Base-by-base conservation (phyloP, 2,329 filamentous ascomycete genomes). In the Beauveria bassiana region DNA sequence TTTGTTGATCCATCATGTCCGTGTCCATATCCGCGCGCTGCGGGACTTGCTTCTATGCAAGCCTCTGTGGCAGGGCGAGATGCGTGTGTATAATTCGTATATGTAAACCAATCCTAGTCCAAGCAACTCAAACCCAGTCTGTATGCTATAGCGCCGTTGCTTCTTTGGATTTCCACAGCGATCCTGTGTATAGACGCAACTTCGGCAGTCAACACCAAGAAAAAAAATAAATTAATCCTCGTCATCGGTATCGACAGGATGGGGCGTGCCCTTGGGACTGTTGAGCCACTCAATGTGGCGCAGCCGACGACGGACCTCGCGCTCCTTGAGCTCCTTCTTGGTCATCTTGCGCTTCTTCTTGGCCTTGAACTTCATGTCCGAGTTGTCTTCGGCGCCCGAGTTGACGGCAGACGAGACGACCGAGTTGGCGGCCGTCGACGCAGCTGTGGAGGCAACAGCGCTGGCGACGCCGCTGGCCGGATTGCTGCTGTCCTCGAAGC, bases 261-360 rank as follows among this genome's bases (percentile, higher is more conserved):
- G 86, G 34, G 89, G 89, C 3, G 90, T 93, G 5, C 90, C 91
- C 83, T 93, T 92, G 66, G 89, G 89, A 69, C 84, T 90, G 77
- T 91, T 93, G 68, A 96, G 79, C 89, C 89, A 90, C 73, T 88
- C 83, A 68, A 90, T 88, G 76, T 99, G 92, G 69, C 95, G 86
- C 75, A 98, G 79, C 68, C 95, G 84, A 67, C 93, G 85, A 66
- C 96, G 84, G 49, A 89, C 89, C 77, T 98, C 93, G 22, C 89
- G 83, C 75, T 99, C 95, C 84, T 99, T 99, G 73, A 93, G 68
- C 76, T 99, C 92, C 77, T 92, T 92, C 81, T 96, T 91, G 62
- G 95, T 99, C 85, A 95, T 85, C 90, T 99, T 99, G 86, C 93
- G 96, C 91, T 97, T 97, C 84, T 93, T 95, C 76, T 83, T 86